Conservation (phyloP, 345 rosid species). For the Eucalyptus victrix region DNA sequence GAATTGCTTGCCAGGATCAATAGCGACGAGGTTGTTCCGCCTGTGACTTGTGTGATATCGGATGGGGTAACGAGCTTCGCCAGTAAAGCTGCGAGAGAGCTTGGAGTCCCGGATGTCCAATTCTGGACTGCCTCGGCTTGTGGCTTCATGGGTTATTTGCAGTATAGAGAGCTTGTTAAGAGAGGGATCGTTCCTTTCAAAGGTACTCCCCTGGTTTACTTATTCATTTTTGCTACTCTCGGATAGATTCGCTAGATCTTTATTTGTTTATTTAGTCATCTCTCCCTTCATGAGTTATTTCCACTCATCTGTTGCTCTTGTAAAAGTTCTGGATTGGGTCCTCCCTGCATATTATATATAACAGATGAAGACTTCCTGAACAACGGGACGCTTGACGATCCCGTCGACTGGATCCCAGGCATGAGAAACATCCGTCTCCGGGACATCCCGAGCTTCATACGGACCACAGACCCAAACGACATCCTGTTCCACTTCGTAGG, state of each 20-base stretch:
- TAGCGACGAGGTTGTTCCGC: no score
- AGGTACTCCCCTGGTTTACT: background rate
- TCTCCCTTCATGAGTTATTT: background rate
- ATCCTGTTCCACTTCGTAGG: conserved; percentile 1
- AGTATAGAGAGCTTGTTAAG: conserved; percentile 2
- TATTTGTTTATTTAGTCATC: background rate
- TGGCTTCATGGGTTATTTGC: conserved; percentile 13
- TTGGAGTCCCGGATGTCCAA: conserved; percentile 8
- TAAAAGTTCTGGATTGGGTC: background rate
- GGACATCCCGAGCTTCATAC: conserved; percentile 17
- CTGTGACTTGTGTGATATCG: no score
- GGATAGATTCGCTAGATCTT: background rate
- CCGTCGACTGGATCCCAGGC: conserved; percentile 27
- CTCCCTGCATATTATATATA: background rate
- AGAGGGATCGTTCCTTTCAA: conserved; percentile 17
- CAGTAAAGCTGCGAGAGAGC: conserved; percentile 1
- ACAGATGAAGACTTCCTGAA: conserved; percentile 9
- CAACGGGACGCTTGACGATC: conserved; percentile 8
- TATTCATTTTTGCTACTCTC: background rate
- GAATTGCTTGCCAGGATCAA: no score
- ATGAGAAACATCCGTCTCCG: conserved; percentile 11
- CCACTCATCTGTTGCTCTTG: background rate
- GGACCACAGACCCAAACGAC: conserved; percentile 6
- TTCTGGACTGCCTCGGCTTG: conserved; percentile 20
- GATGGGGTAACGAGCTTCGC: background rate